Conservation (phyloP, 1,284 basidiomycete species). For the Coriolopsis trogii region DNA sequence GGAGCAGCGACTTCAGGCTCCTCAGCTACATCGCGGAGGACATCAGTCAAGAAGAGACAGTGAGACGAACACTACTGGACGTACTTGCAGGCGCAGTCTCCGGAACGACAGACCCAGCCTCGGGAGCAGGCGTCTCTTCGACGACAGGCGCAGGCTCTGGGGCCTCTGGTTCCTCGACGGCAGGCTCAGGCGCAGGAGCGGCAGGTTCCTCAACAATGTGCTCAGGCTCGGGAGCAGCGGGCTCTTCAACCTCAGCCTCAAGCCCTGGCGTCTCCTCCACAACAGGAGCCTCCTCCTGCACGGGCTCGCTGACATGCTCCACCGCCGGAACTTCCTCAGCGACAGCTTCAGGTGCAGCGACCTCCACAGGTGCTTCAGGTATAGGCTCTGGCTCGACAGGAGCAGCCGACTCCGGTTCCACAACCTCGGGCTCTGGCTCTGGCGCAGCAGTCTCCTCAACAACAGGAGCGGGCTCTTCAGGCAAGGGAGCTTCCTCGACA, state of each 20-base stretch:
- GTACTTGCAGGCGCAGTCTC: too few species aligned
- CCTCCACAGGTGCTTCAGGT: neutral
- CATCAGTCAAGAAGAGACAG: too few species aligned
- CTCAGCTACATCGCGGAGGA: too few species aligned
- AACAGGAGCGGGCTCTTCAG: neutral
- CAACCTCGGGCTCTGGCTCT: neutral
- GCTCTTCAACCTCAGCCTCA: too few species aligned
- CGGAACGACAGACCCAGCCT: too few species aligned
- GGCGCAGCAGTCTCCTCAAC: neutral
- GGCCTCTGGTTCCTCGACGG: conserved; percentile 2
- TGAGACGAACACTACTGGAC: too few species aligned
- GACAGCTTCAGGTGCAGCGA: neutral
- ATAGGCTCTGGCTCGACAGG: neutral
- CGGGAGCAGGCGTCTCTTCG: neutral
- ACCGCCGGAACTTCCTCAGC: neutral
- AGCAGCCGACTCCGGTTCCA: neutral
- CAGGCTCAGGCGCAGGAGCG: neutral
- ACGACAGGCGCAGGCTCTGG: conserved; percentile 2
- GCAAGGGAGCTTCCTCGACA: neutral
- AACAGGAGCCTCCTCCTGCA: neutral
- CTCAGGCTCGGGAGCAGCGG: neutral
- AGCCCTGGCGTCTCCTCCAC: neutral
- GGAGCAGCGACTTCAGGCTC: too few species aligned
- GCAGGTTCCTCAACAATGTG: conserved; percentile 3
- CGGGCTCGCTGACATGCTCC: neutral